phyloP scores from a whole-genome alignment of 306 rosid genomes.

The Hippophae tibetana region DNA sequence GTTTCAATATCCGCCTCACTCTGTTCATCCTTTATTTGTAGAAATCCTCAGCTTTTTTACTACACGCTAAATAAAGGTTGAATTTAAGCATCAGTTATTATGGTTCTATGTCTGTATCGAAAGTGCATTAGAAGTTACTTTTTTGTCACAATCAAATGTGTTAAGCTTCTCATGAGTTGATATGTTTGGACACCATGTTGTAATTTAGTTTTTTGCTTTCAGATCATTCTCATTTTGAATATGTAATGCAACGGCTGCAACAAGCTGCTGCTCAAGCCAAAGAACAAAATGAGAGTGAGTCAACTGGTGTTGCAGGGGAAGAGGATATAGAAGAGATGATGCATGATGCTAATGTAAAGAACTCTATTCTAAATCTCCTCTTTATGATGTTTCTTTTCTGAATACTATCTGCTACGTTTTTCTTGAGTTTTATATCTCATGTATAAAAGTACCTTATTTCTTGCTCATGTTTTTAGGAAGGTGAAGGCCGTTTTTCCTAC shows the following conservation, averaged over 20 bases:
- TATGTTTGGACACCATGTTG: not conserved
- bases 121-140: no score
- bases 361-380: conserved; percentile 2
- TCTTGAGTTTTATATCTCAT: no score
- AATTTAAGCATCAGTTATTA: no score
- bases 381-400: conserved; percentile 15
- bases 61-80: no score
- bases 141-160: not conserved
- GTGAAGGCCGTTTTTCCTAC: no score
- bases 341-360: conserved; percentile 42
- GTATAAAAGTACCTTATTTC: no score
- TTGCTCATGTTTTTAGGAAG: no score
- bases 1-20: no score
- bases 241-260: conserved; percentile 47
- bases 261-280: conserved; percentile 49
- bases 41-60: no score
- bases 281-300: conserved; percentile 33
- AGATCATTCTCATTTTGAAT: conserved; percentile 51
- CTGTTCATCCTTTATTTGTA: no score
- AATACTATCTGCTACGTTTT: not conserved
- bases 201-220: conserved; percentile 8
- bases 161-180: not conserved
- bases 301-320: conserved; percentile 29
- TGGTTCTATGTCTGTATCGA: no score
- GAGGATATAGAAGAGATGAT: conserved; percentile 31